These are phyloP conservation scores for Elaeis oleifera DNA, from an alignment of 202 grass and related monocot genomes.

Conservation along the genomic window DNA sequence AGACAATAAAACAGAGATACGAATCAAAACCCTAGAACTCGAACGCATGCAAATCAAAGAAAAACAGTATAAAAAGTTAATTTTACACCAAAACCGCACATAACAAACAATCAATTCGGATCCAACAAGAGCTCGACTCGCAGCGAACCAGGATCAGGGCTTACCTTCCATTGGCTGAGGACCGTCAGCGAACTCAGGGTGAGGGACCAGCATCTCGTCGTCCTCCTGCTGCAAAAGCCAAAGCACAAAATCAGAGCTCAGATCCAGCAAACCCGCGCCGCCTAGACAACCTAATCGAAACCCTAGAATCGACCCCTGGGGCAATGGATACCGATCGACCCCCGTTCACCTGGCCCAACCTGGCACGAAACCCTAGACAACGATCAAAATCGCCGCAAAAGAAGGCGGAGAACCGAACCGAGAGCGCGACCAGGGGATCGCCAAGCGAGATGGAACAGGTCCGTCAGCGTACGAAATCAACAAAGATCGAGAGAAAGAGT, in stretches of 20 bases:
- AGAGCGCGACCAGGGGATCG: neutral
- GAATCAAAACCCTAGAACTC: slow-evolving; percentile 8
- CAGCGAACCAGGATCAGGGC: slow-evolving; percentile 9
- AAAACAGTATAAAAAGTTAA: neutral
- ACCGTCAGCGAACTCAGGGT: slow-evolving; percentile 43
- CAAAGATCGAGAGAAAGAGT: neutral
- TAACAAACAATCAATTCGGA: too few relatives aligned
- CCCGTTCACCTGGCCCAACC: too few relatives aligned
- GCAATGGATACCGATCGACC: neutral
- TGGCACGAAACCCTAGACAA: slow-evolving; percentile 5
- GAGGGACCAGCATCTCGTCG: slow-evolving; percentile 71
- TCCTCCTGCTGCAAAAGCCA: slow-evolving; percentile 56
- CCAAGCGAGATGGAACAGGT: too few relatives aligned
- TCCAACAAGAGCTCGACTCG: too few relatives aligned
- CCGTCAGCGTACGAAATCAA: neutral
- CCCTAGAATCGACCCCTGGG: neutral
- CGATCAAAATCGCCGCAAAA: neutral
- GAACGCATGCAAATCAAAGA: slow-evolving; percentile 12
- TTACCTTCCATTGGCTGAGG: slow-evolving; percentile 87
- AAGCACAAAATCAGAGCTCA: slow-evolving; percentile 20
- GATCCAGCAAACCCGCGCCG: slow-evolving; percentile 42
- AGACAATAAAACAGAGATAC: neutral
- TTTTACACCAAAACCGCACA: too few relatives aligned
- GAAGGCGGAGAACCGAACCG: neutral
- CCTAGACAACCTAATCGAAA: slow-evolving; percentile 1